Conservation (phyloP, 1,284 basidiomycete genomes). For the Prillingera fragicola region DNA sequence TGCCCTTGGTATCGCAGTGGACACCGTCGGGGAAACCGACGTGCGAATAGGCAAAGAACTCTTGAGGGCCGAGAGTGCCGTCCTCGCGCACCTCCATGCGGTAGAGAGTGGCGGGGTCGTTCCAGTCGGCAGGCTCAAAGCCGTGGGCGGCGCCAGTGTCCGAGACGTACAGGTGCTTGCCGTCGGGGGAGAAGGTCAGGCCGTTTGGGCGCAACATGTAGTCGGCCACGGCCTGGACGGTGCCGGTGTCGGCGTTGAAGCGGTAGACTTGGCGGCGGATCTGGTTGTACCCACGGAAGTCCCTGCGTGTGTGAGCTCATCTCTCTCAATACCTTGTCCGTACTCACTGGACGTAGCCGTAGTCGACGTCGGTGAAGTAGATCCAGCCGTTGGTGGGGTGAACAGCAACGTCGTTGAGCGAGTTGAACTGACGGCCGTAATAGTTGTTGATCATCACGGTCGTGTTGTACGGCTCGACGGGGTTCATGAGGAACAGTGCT, state of each 20-base stretch:
- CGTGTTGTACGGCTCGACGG: slow-evolving; percentile 57
- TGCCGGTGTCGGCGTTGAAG: slow-evolving; percentile 59
- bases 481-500: slow-evolving; percentile 62
- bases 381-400: slow-evolving; percentile 54
- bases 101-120: slow-evolving; percentile 65
- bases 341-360: slow-evolving; percentile 50
- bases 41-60: slow-evolving; percentile 65
- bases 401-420: slow-evolving; percentile 69
- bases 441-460: slow-evolving; percentile 65
- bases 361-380: slow-evolving; percentile 53
- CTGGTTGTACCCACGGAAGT: slow-evolving; percentile 60
- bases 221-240: slow-evolving; percentile 64
- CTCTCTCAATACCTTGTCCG: too few species aligned
- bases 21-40: slow-evolving; percentile 60
- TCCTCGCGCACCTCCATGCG: slow-evolving; percentile 45
- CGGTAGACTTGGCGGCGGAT: slow-evolving; percentile 69
- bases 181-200: slow-evolving; percentile 63
- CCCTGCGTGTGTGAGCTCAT: slow-evolving; percentile 11
- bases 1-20: slow-evolving; percentile 58
- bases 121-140: slow-evolving; percentile 57
- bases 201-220: slow-evolving; percentile 54
- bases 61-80: slow-evolving; percentile 58
- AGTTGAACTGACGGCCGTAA: slow-evolving; percentile 73
- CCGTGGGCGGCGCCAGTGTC: slow-evolving; percentile 38
- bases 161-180: slow-evolving; percentile 58